Base-by-base conservation (phyloP, 345 rosid genomes). In the Lepidium sativum region DNA sequence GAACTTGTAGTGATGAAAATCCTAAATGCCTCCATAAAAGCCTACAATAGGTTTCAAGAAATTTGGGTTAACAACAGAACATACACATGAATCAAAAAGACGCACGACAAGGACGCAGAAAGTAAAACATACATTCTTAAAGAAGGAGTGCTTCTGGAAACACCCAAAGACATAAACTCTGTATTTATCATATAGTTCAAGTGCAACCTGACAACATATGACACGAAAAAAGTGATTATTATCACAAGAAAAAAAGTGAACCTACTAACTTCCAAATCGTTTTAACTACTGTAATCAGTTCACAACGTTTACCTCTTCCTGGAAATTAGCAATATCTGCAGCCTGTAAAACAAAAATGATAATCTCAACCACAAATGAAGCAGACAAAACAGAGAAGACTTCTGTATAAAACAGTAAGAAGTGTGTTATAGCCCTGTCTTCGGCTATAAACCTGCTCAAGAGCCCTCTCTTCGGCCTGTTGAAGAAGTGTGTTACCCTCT, bases 401-500 rank as follows among this genome's bases (percentile, higher is more conserved):
- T 51, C n/a, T 11, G 33, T 23, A 33, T 43, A 9, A 5, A 70
- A n/a, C 34, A 25, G 38, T 42, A 25, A 27, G 15, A 23, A n/a
- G n/a, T n/a, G n/a, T n/a, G n/a, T n/a, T n/a, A n/a, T n/a, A n/a
- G n/a, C n/a, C n/a, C n/a, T n/a, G n/a, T n/a, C n/a, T n/a, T 29
- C 9, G 25, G 42, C 17, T 71, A 18, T 16, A 13, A 64, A 85
- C 95, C 92, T 86, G 88, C 75, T 69, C 82, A 61, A 81, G 85
- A 29, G 86, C 95, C 23, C 94, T 88, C 64, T 91, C 99, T 74
- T 91, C 98, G 12, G 96, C 96, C 59, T 86, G 99, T 67, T 88
- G 96, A 68, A 95, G 87, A 72, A 88, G 83, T 39, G 82, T 79
- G 10, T 85, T 82, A 23, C 98, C 97, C 73, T 91, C 97, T 13